Evolutionary conservation across 768 basidiomycete genomes (phyloP).

Genomic region (Suillus weaverae): DNA sequence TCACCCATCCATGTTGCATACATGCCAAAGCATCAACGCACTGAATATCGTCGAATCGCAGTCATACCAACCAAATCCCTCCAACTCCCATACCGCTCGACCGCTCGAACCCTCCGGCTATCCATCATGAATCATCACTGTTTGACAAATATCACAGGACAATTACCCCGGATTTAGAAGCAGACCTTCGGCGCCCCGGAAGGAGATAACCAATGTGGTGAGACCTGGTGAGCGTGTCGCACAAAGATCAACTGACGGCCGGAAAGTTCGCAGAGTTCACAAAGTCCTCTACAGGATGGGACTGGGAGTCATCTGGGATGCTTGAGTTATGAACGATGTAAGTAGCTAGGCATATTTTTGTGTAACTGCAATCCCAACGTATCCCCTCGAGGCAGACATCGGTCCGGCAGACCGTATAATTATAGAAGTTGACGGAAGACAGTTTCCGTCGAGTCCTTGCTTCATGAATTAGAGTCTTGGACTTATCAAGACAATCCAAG

Average conservation of each 20-base stretch:
- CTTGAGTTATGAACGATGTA: not conserved
- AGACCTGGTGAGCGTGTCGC: not conserved
- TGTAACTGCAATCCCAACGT: not conserved
- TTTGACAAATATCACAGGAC: not conserved
- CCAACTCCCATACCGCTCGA: not conserved
- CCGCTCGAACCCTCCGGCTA: not conserved
- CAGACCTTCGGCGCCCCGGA: not conserved
- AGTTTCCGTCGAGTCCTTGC: not conserved
- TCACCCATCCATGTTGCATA: not conserved
- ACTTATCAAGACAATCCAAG: not conserved
- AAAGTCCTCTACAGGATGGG: not conserved
- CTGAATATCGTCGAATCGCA: not conserved
- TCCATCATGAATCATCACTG: not conserved
- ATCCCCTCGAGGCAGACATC: not conserved
- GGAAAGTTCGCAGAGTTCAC: not conserved
- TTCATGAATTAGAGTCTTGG: not conserved
- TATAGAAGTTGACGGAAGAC: not conserved
- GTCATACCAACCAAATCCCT: not conserved
- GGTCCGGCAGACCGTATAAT: too few species aligned
- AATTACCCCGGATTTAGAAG: not conserved
- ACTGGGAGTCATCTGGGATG: not conserved
- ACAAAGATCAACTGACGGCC: not conserved
- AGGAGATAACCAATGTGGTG: not conserved
- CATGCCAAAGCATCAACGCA: not conserved
- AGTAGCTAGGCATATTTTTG: not conserved